Base-by-base conservation (phyloP, 305 asterid genomes). In the Rubia tinctorum region DNA sequence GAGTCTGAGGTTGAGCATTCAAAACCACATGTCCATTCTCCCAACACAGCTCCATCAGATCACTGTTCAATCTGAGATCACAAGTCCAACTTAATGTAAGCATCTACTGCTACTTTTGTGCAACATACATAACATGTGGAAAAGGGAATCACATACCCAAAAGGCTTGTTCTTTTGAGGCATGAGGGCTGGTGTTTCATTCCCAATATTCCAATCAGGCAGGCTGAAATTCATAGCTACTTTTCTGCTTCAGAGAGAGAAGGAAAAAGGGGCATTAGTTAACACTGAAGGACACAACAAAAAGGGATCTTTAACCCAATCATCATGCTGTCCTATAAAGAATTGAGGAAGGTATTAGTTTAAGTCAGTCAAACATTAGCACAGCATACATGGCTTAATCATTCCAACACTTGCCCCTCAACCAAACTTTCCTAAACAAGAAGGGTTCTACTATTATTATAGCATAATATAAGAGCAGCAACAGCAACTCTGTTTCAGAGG, bases 41-140 rank as follows among this genome's bases (percentile, higher is more conserved):
- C 97, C 96, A 91, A 20, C 86, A 76, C 72, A 91, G 87, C 83
- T 91, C 97, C 78, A 88, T 88, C 51, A 91, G 76, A 66, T 84
- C 96, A 83, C 82, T 81, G 65, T 83, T 82, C 72, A 73, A 61
- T 70, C 88, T 82, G 81, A 47, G 51, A 39, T 49, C 22, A 70
- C 47, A 37, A 23, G 12, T 0, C 63, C 39, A 76, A 51, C 47
- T 42, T 47, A 34, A 1, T 13, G 22, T 22, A 55, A 18, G 25
- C 6, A 18, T 18, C 4, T n/a, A 17, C 17, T 17, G 3, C 59
- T 17, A 53, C 23, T 55, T 55, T 55, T n/a, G 23, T 55, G 20
- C n/a, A 55, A 55, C 9, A 55, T 4, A 5, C 40, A 37, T 37
- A 37, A 4, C 40, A 37, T 4, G 5, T 37, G 60, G 60, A 64